phyloP scores from a whole-genome alignment of 331 rosid genomes.

The Quercus tomentella region DNA sequence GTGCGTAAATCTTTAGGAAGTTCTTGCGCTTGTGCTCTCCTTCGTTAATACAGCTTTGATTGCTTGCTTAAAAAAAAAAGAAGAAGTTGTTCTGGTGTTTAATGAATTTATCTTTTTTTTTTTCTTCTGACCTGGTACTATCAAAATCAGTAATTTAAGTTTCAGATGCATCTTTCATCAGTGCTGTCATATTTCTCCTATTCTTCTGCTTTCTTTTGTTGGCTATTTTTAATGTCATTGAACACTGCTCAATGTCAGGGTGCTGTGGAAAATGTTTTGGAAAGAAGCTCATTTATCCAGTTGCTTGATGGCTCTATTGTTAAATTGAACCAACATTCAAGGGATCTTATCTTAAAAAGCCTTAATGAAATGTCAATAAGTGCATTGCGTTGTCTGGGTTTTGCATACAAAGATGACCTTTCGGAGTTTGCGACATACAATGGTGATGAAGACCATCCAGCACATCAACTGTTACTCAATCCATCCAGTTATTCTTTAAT shows the following conservation, averaged over 20 bases:
- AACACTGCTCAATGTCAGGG: conserved; percentile 11
- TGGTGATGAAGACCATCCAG: conserved; percentile 50
- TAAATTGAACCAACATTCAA: conserved; percentile 27
- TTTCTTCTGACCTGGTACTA: background rate
- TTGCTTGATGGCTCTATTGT: conserved; percentile 20
- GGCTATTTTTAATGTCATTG: background rate
- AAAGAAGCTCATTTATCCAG: conserved; percentile 22
- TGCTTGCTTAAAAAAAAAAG: background rate
- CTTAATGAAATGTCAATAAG: conserved; percentile 42
- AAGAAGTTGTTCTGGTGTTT: background rate
- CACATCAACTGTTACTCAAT: conserved; percentile 38
- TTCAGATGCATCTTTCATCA: background rate
- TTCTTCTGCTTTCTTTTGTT: background rate
- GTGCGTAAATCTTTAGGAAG: too few species aligned
- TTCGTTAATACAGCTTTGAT: background rate
- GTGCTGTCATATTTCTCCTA: background rate
- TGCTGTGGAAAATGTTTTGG: conserved; percentile 31
- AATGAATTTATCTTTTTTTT: background rate
- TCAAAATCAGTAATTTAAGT: background rate
- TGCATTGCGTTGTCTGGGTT: conserved; percentile 50
- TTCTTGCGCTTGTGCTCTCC: too few species aligned
- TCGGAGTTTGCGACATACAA: conserved; percentile 26
- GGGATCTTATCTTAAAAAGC: conserved; percentile 15
- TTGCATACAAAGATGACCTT: conserved; percentile 46
- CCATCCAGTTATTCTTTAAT: conserved; percentile 33